Conservation (phyloP, 768 basidiomycete species). For the Lentinula boryana region DNA sequence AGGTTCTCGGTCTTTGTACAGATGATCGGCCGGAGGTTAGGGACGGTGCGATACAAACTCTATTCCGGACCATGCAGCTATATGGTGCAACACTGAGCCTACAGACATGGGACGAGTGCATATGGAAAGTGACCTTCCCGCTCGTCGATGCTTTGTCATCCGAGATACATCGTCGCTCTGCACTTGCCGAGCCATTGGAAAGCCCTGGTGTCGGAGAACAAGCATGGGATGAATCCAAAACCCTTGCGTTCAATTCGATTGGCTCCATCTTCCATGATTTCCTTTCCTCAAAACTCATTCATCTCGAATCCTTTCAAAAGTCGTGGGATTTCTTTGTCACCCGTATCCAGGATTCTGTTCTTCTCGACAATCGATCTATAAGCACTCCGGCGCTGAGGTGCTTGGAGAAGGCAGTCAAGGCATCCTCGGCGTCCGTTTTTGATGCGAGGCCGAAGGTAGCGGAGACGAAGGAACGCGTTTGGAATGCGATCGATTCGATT, state of each 20-base stretch:
- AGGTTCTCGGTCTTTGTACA: conserved; percentile 76
- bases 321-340: conserved; percentile 74
- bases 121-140: conserved; percentile 91
- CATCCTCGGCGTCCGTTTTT: conserved; percentile 34
- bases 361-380: conserved; percentile 60
- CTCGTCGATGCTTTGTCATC: conserved; percentile 65
- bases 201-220: conserved; percentile 18
- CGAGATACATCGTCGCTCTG: conserved; percentile 42
- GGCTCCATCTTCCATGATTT: conserved; percentile 84
- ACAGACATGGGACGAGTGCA: conserved; percentile 83
- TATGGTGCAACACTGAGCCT: conserved; percentile 83
- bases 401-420: conserved; percentile 72
- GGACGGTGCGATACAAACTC: conserved; percentile 89
- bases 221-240: conserved; percentile 85
- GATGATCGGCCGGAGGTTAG: conserved; percentile 85
- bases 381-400: conserved; percentile 84
- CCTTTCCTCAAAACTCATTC: conserved; percentile 65
- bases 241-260: conserved; percentile 77
- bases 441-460: conserved; percentile 30
- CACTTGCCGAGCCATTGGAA: conserved; percentile 6
- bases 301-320: conserved; percentile 59
- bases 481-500: conserved; percentile 64
- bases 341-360: conserved; percentile 65
- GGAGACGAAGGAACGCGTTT: conserved; percentile 54
- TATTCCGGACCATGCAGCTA: conserved; percentile 90